A percentile compares a stretch with the other conserved stretches of the same genome.
Evolutionary conservation across 169 alveolate genomes (phyloP).

Genomic region (Eimeria brunetti): DNA sequence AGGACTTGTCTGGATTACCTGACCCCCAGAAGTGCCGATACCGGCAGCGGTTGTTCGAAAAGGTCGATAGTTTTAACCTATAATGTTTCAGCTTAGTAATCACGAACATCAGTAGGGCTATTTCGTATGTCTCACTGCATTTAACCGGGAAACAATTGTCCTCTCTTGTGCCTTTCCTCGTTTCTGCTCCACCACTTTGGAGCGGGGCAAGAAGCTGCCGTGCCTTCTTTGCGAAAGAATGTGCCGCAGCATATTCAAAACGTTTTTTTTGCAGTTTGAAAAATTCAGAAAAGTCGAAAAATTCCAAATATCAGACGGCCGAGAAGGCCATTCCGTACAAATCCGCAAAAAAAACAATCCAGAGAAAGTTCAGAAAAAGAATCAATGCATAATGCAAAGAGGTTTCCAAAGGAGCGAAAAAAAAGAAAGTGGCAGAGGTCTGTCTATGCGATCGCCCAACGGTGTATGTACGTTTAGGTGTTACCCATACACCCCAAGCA

Average conservation of each 20-base stretch:
- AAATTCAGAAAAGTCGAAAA: constrained; percentile 32
- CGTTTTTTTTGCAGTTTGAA: not conserved
- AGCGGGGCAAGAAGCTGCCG: constrained; percentile 53
- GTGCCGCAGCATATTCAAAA: constrained; percentile 4
- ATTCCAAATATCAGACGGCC: not conserved
- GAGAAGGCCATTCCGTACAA: not conserved
- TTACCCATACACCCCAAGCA: not conserved
- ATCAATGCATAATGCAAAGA: constrained; percentile 11
- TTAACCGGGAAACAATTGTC: constrained; percentile 57
- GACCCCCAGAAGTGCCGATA: constrained; percentile 53
- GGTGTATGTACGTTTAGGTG: constrained; percentile 31
- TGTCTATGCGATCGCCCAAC: not conserved
- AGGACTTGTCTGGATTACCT: not conserved
- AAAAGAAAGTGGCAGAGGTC: constrained; percentile 17
- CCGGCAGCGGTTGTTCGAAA: constrained; percentile 57
- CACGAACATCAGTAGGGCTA: not conserved
- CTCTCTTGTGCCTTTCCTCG: constrained; percentile 61
- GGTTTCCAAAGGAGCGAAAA: constrained; percentile 14
- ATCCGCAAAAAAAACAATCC: constrained; percentile 1
- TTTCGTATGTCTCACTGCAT: constrained; percentile 26
- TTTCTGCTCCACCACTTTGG: constrained; percentile 56
- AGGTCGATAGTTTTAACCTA: constrained; percentile 73
- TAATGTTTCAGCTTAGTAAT: not conserved
- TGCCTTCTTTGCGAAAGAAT: constrained; percentile 48
- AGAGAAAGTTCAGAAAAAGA: not conserved